A percentile compares a stretch with the other conserved stretches of the same genome.
These are phyloP conservation scores for Liquidambar formosana DNA, from an alignment of 164 flowering plant species.

Conservation along the genomic window DNA sequence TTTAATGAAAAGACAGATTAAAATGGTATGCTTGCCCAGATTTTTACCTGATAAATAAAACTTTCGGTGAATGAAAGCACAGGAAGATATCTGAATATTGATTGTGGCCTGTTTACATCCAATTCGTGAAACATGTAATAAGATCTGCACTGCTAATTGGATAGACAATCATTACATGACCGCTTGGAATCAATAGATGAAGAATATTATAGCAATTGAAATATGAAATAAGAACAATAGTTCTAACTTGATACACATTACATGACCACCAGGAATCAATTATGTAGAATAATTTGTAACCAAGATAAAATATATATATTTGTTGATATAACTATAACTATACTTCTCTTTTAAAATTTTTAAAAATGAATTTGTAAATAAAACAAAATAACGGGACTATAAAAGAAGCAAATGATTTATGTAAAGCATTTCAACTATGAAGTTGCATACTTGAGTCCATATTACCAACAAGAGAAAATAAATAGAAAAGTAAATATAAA, in stretches of 20 bases:
- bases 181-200: neutral
- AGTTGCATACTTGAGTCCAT: too few species aligned
- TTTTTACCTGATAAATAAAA: constrained; percentile 83
- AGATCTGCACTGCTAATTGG: constrained; percentile 78
- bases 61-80: constrained; percentile 87
- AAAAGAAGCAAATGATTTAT: neutral
- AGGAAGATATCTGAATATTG: constrained; percentile 73
- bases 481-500: too few species aligned
- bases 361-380: neutral
- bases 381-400: neutral
- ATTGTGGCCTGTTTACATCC: constrained; percentile 64
- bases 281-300: neutral
- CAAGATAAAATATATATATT: constrained; percentile 1
- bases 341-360: neutral
- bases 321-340: neutral
- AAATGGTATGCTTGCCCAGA: neutral
- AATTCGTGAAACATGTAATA: constrained; percentile 93
- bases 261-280: neutral
- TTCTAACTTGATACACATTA: constrained; percentile 30
- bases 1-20: neutral
- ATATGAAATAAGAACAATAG: constrained; percentile 90
- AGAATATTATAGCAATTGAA: constrained; percentile 30
- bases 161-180: constrained; percentile 10
- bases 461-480: too few species aligned
- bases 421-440: neutral